phyloP scores from a whole-genome alignment of 331 rosid genomes.

The Arachis monticola region DNA sequence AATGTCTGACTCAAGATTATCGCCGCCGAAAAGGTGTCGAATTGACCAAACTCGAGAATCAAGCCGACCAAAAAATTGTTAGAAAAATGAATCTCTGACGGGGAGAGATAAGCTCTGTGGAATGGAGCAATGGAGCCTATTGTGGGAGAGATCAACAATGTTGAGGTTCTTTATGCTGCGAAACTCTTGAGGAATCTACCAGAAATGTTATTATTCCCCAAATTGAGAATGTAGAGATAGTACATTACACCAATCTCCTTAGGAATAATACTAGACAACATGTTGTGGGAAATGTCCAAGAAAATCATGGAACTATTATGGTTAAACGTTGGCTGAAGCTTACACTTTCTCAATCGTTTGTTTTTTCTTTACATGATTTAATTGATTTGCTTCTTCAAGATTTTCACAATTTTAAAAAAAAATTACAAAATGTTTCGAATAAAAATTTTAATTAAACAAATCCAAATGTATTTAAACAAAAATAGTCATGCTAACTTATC shows the following conservation, averaged over 20 bases:
- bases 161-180: conserved; percentile 68
- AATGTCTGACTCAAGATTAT: no score
- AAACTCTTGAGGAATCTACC: conserved; percentile 82
- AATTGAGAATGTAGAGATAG: conserved; percentile 66
- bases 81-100: conserved; percentile 78
- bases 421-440: no score
- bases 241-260: conserved; percentile 74
- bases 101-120: conserved; percentile 67
- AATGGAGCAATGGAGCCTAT: conserved; percentile 67
- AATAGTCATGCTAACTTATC: no score
- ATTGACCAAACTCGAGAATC: conserved; percentile 78
- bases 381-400: no score
- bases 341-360: conserved; percentile 26
- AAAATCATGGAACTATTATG: conserved; percentile 85
- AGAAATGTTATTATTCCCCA: conserved; percentile 75
- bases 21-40: conserved; percentile 70
- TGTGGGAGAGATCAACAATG: conserved; percentile 89
- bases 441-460: no score
- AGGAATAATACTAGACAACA: conserved; percentile 75
- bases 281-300: conserved; percentile 80
- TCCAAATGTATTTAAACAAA: no score
- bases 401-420: no score
- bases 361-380: no score
- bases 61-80: conserved; percentile 65
- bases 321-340: conserved; percentile 66